phyloP scores from a whole-genome alignment of 768 basidiomycete species.

The Serendipita sp. region DNA sequence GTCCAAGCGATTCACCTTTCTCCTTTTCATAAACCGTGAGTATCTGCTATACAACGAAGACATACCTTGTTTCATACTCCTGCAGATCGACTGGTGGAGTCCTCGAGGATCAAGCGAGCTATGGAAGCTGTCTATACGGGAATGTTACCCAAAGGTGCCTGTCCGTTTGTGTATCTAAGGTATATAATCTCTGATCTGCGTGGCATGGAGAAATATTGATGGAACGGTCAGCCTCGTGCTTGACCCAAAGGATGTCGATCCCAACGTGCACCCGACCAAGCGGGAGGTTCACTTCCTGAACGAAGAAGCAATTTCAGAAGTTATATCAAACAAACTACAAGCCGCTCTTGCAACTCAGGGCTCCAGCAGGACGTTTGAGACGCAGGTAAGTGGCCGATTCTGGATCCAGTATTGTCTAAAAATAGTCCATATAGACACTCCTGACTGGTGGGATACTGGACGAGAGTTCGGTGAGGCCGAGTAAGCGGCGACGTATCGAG shows the following conservation, averaged over 20 bases:
- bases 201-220: neutral
- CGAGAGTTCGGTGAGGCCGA: neutral
- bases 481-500: constrained; percentile 18
- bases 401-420: constrained; percentile 3
- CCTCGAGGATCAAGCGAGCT: constrained; percentile 67
- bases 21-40: constrained; percentile 92
- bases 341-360: constrained; percentile 36
- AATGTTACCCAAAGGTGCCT: constrained; percentile 77
- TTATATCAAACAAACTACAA: constrained; percentile 59
- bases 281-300: constrained; percentile 90
- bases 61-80: neutral
- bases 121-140: constrained; percentile 74
- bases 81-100: constrained; percentile 84
- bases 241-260: constrained; percentile 79
- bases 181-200: constrained; percentile 20
- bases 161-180: constrained; percentile 91
- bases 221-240: constrained; percentile 46
- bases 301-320: constrained; percentile 71
- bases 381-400: constrained; percentile 20
- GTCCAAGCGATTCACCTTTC: constrained; percentile 66
- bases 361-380: constrained; percentile 26
- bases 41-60: constrained; percentile 7
- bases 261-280: constrained; percentile 97
- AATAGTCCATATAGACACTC: constrained; percentile 36
- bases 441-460: constrained; percentile 37